Base-by-base conservation (phyloP, 1,284 basidiomycete genomes). In the Lignosus rhinocerotis region DNA sequence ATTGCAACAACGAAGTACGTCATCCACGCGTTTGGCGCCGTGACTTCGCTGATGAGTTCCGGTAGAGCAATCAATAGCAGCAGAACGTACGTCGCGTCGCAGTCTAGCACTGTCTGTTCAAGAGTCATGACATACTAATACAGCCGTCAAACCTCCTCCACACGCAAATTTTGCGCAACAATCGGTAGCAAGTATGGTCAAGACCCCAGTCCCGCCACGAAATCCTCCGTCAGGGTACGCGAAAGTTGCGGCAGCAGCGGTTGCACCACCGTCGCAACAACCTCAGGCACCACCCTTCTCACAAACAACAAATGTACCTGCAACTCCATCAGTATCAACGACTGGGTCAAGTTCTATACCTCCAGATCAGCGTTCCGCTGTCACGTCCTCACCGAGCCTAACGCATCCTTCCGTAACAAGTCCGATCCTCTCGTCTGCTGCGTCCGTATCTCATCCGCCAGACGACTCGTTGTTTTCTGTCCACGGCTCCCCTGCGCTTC, bases 211-310 rank as follows among this genome's bases (percentile, higher is more conserved):
- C 30, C 81, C 80, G 47, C 73, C 79, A 60, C 77, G 84, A 57
- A 80, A 81, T 62, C 80, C 77, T 46, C 74, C 78, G 70, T 49
- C 79, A n/a, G 72, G 92, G 51, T 98, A 98, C 70, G 92, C 96
- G 34, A 87, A 93, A 8, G 94, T 94, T 0, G 95, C 94, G 2
- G 94, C 94, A 0, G 94, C 93, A 0, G 93, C 92, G 3, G 90
- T 91, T 14, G 75, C 80, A 17, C 70, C 80, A 64, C 25, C 66
- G 53, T 46, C 67, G 53, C 47, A 67, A 45, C 58, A 65, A 34
- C 56, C 67, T 45, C 64, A 66, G 34, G 59, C 75, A 48, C 38
- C 73, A 51, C 72, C 78, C 2, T 70, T 75, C 62, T 72, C 76
- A 61, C 77, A 72, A 68, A 67, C 75, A 31, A 64, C 77, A 41